Evolutionary conservation across 805 yeast genomes (phyloP), one percentile per base, ranked within the genome.

Genomic region (Saccharomycopsis babjevae): DNA sequence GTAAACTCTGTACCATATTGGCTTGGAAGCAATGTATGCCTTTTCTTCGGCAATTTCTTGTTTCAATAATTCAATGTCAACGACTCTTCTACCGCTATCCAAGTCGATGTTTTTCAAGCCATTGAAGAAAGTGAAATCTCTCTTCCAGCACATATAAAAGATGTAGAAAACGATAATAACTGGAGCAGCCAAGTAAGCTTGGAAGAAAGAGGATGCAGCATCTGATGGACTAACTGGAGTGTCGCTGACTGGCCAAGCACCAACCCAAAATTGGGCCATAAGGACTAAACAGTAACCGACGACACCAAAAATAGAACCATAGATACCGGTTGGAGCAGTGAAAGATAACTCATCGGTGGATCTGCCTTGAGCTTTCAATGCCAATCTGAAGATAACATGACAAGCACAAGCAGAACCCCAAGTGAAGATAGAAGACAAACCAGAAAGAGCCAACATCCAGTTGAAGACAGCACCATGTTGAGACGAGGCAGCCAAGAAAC

Each of bases 251-350:
- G 96, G 96, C 78, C 78, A 88, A 50, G 87, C 74, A 6, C 94
- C 92, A 62, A 85, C 78, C 89, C 93, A 89, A 77, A 89, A 88
- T 74, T 88, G 92, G 36, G 91, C 89, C 61, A 81, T 74, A 62
- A 90, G 76, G 64, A 89, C 84, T 60, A 86, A 71, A 38, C 79
- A 43, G 70, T 84, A 84, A 68, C 90, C 73, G 30, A 73, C 61
- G 18, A 81, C 68, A 59, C 94, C 96, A 70, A 80, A 80, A 63
- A 69, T 71, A 0, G 96, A 85, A 56, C 96, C 96, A 66, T 70
- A 74, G 36, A 84, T 72, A 66, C 96, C 96, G 46, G 80, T 76
- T 61, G 83, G 86, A 4, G 96, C 79, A 55, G 76, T 77, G 73
- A 82, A 89, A 0, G 85, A 78, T 57, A 89, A 75, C 71, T 89